Evolutionary conservation across 345 rosid species (phyloP), one percentile per base, ranked within the genome.

Genomic region (Orychophragmus violaceus): DNA sequence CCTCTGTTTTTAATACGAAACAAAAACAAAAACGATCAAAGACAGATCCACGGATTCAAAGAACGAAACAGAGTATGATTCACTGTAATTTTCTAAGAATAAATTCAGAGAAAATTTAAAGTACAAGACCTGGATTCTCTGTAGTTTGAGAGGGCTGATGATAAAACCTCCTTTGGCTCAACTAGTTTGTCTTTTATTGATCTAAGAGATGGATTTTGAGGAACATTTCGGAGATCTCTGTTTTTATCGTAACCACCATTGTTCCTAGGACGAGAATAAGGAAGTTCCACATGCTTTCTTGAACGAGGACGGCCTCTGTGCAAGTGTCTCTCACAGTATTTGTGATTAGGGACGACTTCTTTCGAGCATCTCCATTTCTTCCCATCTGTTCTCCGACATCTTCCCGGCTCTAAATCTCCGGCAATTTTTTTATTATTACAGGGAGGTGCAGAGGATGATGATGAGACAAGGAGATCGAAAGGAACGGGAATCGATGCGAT

Each of bases 201-300:
- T 3, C 39, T 35, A 36, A 1, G 12, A 17, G 50, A 28, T 7
- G 14, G 16, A 11, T 59, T 59, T 8, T 30, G 48, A 42, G 75
- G 39, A 17, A 14, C 14, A 5, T 37, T 50, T 27, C 14, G 39
- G 9, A 59, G 66, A 50, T 16, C 69, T 62, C 50, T 71, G 65
- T 32, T 64, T 71, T 36, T 72, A 0, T 11, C 51, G 1, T 32
- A 46, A 63, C 25, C 64, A 13, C 64, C 76, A 57, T 72, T 72
- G 45, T 46, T 64, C 19, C 5, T 45, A 37, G 39, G 69, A 0
- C 76, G 70, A 48, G 71, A 57, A 49, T 64, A 72, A 57, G 71
- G 76, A 64, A 72, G 85, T 83, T 87, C 94, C 96, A 89, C 96
- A 82, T 69, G 94, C 90, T 87, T 90, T 90, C 94, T 90, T 90